These are phyloP conservation scores for Linnemannia zychae DNA, from an alignment of 192 early-diverging fungal species.

Conservation along the genomic window DNA sequence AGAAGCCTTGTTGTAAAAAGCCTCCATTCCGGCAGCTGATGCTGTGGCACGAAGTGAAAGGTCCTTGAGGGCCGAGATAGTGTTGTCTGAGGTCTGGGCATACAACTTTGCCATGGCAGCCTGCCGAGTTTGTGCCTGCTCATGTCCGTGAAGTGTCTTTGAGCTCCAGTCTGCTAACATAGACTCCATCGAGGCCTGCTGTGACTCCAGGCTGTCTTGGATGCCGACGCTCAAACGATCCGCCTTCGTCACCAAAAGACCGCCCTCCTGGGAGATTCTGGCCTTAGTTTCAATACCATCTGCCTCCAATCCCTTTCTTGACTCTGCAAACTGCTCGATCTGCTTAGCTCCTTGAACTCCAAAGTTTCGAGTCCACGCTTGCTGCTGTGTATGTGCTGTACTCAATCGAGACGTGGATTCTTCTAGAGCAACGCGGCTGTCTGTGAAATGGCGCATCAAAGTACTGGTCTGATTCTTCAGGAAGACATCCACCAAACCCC, in stretches of 20 bases:
- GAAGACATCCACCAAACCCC: conserved; percentile 32
- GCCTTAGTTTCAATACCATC: not conserved
- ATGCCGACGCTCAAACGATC: not conserved
- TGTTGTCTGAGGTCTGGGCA: conserved; percentile 19
- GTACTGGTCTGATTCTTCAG: conserved; percentile 23
- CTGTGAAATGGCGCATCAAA: conserved; percentile 30
- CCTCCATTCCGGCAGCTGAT: not conserved
- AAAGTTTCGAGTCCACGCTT: conserved; percentile 22
- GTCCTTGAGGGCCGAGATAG: conserved; percentile 24
- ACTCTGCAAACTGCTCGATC: conserved; percentile 14
- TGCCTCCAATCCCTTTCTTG: conserved; percentile 10
- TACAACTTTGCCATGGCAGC: conserved; percentile 14
- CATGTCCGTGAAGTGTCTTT: conserved; percentile 12
- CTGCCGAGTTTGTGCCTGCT: conserved; percentile 14
- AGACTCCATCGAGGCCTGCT: conserved; percentile 18
- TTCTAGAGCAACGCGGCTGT: conserved; percentile 11
- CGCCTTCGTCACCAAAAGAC: not conserved
- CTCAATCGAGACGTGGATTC: conserved; percentile 11
- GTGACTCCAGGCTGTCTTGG: conserved; percentile 14
- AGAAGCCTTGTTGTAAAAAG: not conserved
- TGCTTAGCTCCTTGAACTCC: conserved; percentile 5
- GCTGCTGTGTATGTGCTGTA: conserved; percentile 20
- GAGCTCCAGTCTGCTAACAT: conserved; percentile 14
- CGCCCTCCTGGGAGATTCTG: not conserved
- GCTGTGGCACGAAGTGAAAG: conserved; percentile 10